Conservation (phyloP, 495 filamentous ascomycete genomes). For the Talaromyces proteolyticus region DNA sequence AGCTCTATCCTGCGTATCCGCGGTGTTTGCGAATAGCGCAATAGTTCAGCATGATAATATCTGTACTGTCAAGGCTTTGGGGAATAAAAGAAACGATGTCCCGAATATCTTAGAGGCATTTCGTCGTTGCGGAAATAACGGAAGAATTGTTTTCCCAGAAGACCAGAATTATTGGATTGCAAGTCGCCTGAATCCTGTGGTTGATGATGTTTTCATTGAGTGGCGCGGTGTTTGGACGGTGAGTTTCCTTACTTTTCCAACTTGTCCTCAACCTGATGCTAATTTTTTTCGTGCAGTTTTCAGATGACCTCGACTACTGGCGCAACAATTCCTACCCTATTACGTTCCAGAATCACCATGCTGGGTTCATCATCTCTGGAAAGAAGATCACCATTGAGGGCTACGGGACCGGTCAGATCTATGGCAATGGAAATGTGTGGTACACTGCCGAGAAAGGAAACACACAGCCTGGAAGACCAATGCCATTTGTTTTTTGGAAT, state of each 20-base stretch:
- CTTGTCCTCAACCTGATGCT: neutral
- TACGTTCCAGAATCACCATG: constrained; percentile 51
- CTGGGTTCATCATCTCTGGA: constrained; percentile 47
- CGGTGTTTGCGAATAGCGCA: constrained; percentile 1
- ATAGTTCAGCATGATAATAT: constrained; percentile 8
- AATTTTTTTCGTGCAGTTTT: constrained; percentile 24
- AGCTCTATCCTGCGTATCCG: neutral
- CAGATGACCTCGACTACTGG: constrained; percentile 49
- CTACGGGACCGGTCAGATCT: constrained; percentile 47
- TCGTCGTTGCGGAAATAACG: constrained; percentile 40
- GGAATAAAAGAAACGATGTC: constrained; percentile 34
- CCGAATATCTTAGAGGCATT: constrained; percentile 46
- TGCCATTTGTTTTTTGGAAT: constrained; percentile 60
- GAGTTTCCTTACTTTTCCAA: constrained; percentile 8
- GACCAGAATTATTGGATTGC: constrained; percentile 45
- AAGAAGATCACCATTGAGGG: constrained; percentile 48
- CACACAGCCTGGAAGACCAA: constrained; percentile 46
- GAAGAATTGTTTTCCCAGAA: constrained; percentile 47
- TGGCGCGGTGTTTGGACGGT: constrained; percentile 44
- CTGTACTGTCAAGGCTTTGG: constrained; percentile 22
- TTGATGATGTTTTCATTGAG: constrained; percentile 39
- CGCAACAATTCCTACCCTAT: constrained; percentile 48
- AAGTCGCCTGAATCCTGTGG: constrained; percentile 38
- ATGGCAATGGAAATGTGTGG: constrained; percentile 30
- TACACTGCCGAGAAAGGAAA: constrained; percentile 23